A percentile compares a stretch with the other conserved stretches of the same genome.
phyloP scores from a whole-genome alignment of 176 grass and related monocot species.

The Saccharum officinarum region DNA sequence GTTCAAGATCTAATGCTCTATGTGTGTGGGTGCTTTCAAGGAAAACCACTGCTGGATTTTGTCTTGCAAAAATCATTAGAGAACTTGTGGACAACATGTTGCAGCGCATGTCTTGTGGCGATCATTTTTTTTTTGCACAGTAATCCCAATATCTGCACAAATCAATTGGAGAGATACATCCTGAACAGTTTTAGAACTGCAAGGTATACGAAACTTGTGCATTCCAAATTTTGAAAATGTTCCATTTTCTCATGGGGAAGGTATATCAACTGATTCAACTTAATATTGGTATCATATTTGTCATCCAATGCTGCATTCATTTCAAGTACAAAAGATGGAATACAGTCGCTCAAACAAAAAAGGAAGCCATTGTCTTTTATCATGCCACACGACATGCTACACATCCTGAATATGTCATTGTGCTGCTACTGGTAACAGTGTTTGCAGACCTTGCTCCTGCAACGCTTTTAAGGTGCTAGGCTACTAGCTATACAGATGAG shows the following conservation, averaged over 20 bases:
- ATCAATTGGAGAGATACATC: background rate
- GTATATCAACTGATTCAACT: background rate
- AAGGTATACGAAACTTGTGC: background rate
- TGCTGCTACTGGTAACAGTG: constrained; percentile 4
- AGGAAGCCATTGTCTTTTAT: background rate
- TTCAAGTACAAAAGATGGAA: background rate
- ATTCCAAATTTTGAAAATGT: background rate
- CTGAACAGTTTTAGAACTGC: background rate
- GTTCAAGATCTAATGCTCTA: constrained; percentile 53
- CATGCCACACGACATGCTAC: background rate
- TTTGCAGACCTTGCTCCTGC: background rate
- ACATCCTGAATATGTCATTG: constrained; percentile 12
- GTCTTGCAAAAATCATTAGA: background rate
- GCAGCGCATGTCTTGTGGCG: background rate
- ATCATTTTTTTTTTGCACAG: background rate
- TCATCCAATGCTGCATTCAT: background rate
- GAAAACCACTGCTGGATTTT: background rate
- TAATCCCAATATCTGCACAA: background rate
- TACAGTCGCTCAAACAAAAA: constrained; percentile 4
- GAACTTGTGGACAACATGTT: background rate
- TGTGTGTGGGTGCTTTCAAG: constrained; percentile 1
- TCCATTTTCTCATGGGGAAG: background rate
- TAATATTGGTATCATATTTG: constrained; percentile 3
- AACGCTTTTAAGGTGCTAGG: background rate
- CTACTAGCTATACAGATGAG: background rate